A percentile compares a stretch with the other conserved stretches of the same genome.
Conservation (phyloP, 1,284 basidiomycete species). For the Ustilago cynodontis region DNA sequence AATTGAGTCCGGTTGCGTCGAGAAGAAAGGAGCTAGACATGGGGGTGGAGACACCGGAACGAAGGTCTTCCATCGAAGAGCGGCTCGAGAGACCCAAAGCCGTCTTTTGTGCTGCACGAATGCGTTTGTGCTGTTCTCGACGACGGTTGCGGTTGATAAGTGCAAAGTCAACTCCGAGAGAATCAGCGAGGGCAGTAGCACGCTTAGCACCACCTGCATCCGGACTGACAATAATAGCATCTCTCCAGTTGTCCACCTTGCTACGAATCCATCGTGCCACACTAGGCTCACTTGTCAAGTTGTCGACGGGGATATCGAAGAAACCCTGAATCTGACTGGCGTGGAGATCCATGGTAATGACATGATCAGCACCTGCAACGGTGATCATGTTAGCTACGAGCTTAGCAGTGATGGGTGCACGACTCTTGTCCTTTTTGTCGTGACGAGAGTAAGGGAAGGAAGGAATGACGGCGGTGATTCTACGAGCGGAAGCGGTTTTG, state of each 20-base stretch:
- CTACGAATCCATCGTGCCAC: conserved; percentile 78
- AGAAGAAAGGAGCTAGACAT: conserved; percentile 56
- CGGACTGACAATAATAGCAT: conserved; percentile 93
- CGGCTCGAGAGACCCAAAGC: conserved; percentile 40
- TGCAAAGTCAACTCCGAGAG: conserved; percentile 94
- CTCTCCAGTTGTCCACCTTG: conserved; percentile 85
- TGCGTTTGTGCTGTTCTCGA: conserved; percentile 63
- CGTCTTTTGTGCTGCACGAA: conserved; percentile 50
- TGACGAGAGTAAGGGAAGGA: conserved; percentile 96
- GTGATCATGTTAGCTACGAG: conserved; percentile 97
- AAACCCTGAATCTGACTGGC: conserved; percentile 99
- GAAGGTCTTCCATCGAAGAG: conserved; percentile 54
- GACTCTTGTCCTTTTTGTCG: conserved; percentile 97
- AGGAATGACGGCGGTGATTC: conserved; percentile 98
- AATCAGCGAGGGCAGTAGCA: conserved; percentile 93
- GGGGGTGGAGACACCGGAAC: conserved; percentile 56
- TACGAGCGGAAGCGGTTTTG: conserved; percentile 94
- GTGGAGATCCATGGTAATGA: conserved; percentile 98
- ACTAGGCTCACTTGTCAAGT: conserved; percentile 72
- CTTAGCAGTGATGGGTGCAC: conserved; percentile 98
- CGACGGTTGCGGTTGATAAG: conserved; percentile 88
- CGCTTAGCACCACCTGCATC: conserved; percentile 98
- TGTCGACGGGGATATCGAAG: conserved; percentile 99
- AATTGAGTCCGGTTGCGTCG: conserved; percentile 46
- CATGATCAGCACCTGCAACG: conserved; percentile 96